Base-by-base conservation (phyloP, 116 monocot species). In the Cymodocea nodosa region DNA sequence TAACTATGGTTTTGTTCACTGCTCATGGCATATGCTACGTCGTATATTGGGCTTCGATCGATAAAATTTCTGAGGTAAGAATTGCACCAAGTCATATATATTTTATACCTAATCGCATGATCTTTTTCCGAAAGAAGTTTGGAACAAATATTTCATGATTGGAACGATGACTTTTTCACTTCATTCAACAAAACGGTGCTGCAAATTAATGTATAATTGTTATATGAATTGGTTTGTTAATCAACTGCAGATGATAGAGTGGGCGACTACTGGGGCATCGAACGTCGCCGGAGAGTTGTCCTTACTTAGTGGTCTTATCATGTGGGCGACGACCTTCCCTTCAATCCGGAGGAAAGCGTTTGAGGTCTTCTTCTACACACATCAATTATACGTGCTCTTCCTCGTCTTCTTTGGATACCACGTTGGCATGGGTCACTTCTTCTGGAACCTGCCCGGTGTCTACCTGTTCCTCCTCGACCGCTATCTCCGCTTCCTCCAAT, bases 351-450 rank as follows among this genome's bases (percentile, higher is more conserved):
- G 92, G 30, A 87, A 75, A 57, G 62, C 74, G 51, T 92, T 85
- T 60, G 92, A 92, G 82, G 63, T 92, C 62, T 92, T 92, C 80
- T 92, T 80, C 77, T 86, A 86, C 77, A 66, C 81, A 15, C 90
- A 90, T 51, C 78, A 86, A 0, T 69, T 90, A 60, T 90, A 90
- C 71, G 22, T 69, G 20, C 68, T 78, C 17, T 90, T 86, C 74
- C 68, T 90, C 30, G 12, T 90, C 66, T 86, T 90, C 77, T 86
- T 58, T 61, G 54, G 75, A 56, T 52, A 84, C 4, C 86, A 86
- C 52, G 64, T 86, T 0, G 83, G 90, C 30, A 76, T 86, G 70
- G 9, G 63, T 34, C 60, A 68, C 77, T 77, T 77, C 77, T 73
- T 60, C 66, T 19, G 20, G 4, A 70, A 73, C 35, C 86, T 90